phyloP scores from a whole-genome alignment of 1,139 yeast genomes.

The Geotrichum macrosporum region DNA sequence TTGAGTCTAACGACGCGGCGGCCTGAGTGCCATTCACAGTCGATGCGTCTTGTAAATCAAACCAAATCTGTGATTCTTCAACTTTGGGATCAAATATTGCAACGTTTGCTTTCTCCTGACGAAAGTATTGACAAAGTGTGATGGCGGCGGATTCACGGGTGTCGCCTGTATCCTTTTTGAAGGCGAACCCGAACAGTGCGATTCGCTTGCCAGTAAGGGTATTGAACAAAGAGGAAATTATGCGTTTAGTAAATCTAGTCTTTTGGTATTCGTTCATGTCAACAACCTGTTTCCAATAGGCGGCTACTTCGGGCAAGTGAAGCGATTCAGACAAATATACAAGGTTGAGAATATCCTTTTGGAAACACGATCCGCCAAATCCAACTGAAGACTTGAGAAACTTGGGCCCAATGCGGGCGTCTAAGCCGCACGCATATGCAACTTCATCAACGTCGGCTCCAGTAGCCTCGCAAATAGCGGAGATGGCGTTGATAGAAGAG shows the following conservation, averaged over 20 bases:
- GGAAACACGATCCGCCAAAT: slow-evolving; percentile 33
- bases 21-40: slow-evolving; percentile 17
- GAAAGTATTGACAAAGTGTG: slow-evolving; percentile 29
- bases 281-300: slow-evolving; percentile 34
- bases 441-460: slow-evolving; percentile 35
- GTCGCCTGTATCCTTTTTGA: slow-evolving; percentile 35
- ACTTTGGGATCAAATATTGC: slow-evolving; percentile 34
- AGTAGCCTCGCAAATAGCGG: slow-evolving; percentile 34
- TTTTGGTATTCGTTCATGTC: slow-evolving; percentile 35
- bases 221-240: slow-evolving; percentile 30
- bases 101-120: slow-evolving; percentile 30
- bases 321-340: slow-evolving; percentile 33
- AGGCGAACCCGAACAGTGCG: slow-evolving; percentile 33
- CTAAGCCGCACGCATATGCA: slow-evolving; percentile 34
- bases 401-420: slow-evolving; percentile 32
- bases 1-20: slow-evolving; percentile 23
- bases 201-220: slow-evolving; percentile 31
- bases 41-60: slow-evolving; percentile 28
- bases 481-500: slow-evolving; percentile 33
- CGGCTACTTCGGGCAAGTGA: slow-evolving; percentile 34
- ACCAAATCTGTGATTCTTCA: slow-evolving; percentile 32
- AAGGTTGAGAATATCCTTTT: slow-evolving; percentile 32
- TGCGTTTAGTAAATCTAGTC: slow-evolving; percentile 30
- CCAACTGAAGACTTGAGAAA: slow-evolving; percentile 33
- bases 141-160: slow-evolving; percentile 34